Evolutionary conservation across 495 filamentous ascomycete genomes (phyloP), one percentile per base, ranked within the genome.

Genomic region (Aspergillus nanangensis): DNA sequence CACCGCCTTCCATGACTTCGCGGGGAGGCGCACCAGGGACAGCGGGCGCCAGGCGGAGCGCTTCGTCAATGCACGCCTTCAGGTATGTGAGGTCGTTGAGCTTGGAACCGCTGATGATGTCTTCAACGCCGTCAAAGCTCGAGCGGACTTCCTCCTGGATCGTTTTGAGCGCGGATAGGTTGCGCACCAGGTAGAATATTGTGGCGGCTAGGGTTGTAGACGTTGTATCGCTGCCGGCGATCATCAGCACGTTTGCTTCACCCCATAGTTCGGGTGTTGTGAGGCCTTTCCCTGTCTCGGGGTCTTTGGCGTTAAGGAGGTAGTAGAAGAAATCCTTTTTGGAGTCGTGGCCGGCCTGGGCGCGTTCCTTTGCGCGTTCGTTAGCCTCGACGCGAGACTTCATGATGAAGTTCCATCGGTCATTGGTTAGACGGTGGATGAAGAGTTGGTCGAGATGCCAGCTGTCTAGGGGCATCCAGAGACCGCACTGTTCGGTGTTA

Each of bases 311-410:
- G 37, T 78, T 70, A 27, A 82, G 64, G 3, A 83, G 63, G 51
- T 79, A 77, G 52, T 75, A 73, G 62, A 81, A 81, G 56, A 82
- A 67, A 60, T 88, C 84, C 44, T 82, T 82, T 24, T 82, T 78
- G 45, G 78, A 77, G 33, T 82, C 77, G 25, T 76, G 72, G 15
- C 69, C 70, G 7, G 60, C 64, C 44, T 62, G 47, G 8, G 69
- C 51, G 21, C 71, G 65, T 41, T 74, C 71, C 39, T 75, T 67
- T 15, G 78, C 78, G 0, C 80, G 72, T 27, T 77, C 70, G 47
- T 68, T 74, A 15, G 76, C 78, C 52, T 82, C 80, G 9, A 71
- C 66, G 0, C 74, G 73, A 4, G 74, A 79, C 52, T 79, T 80
- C 60, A 74, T 70, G 55, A 83, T 81, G 62, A 82, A 83, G 41